Evolutionary conservation across 345 rosid genomes (phyloP).

Genomic region (Cardamine occulta): DNA sequence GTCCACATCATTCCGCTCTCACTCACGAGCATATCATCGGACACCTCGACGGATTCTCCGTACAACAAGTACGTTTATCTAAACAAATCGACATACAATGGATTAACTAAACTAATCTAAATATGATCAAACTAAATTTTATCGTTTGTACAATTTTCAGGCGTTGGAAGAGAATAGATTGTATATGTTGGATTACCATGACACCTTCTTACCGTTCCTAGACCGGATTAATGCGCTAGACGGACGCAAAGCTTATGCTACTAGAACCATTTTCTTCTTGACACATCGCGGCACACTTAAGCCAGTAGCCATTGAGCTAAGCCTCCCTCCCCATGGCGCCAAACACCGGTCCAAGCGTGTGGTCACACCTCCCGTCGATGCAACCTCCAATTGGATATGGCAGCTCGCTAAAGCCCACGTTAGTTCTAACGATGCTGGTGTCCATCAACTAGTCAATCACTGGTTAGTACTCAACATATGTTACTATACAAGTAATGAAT

Average conservation of each 20-base stretch:
- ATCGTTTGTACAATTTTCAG: constrained; percentile 45
- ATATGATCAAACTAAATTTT: background rate
- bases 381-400: constrained; percentile 91
- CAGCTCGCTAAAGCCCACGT: constrained; percentile 97
- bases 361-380: constrained; percentile 72
- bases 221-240: constrained; percentile 82
- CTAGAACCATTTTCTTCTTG: constrained; percentile 81
- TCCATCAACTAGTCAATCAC: constrained; percentile 90
- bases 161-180: constrained; percentile 82
- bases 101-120: background rate
- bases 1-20: constrained; percentile 76
- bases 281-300: constrained; percentile 71
- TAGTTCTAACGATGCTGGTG: constrained; percentile 89
- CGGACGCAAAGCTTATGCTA: constrained; percentile 88
- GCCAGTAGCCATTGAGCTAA: constrained; percentile 91
- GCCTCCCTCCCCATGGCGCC: constrained; percentile 45
- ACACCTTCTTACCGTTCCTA: constrained; percentile 78
- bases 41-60: constrained; percentile 76
- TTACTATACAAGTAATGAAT: background rate
- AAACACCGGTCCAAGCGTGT: constrained; percentile 73
- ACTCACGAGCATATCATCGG: constrained; percentile 72
- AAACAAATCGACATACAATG: background rate
- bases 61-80: constrained; percentile 64
- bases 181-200: constrained; percentile 81
- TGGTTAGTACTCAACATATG: constrained; percentile 47